Evolutionary conservation across 805 yeast species (phyloP), one percentile per base, ranked within the genome.

Genomic region (Wickerhamomyces chaumierensis): DNA sequence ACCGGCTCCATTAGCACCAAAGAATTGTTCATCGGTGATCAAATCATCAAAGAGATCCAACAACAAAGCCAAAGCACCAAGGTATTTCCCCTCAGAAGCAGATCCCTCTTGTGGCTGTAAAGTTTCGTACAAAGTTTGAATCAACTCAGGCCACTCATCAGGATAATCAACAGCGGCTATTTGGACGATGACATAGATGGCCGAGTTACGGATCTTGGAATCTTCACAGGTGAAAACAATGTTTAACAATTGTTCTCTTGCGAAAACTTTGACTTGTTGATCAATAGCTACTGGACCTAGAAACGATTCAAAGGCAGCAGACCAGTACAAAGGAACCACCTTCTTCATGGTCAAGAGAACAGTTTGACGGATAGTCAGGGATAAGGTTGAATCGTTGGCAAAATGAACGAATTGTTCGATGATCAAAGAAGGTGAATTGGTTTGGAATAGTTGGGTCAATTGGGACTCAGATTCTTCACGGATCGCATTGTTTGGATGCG

Each of bases 151-250:
- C 97, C 97, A 90, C 54, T 86, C 94, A 53, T 92, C 97, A 0
- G 98, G 98, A 52, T 74, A 90, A 52, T 90, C 98, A 2, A 78
- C 82, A 3, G 82, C 81, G 1, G 95, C 86, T 14, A 90, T 83
- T 50, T 83, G 94, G 5, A 82, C 82, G 15, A 87, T 72, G 14
- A 83, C 79, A 46, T 84, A 79, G 2, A 88, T 76, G 2, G 82
- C 73, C 37, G 82, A 70, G 23, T 68, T 70, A 42, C 85, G 66
- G 14, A 88, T 62, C 48, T 80, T 83, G 9, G 81, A 63, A 43
- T 71, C 70, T 3, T 66, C 57, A 6, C 63, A 65, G 16, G 74
- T 63, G 3, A 65, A 40, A 14, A 57, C 52, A 23, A 84, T 55
- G 3, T 53, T 44, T 33, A 88, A 42, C 28, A 87, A 62, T 0